Conservation (phyloP, 2,329 filamentous ascomycete genomes). For the Claviceps arundinis region DNA sequence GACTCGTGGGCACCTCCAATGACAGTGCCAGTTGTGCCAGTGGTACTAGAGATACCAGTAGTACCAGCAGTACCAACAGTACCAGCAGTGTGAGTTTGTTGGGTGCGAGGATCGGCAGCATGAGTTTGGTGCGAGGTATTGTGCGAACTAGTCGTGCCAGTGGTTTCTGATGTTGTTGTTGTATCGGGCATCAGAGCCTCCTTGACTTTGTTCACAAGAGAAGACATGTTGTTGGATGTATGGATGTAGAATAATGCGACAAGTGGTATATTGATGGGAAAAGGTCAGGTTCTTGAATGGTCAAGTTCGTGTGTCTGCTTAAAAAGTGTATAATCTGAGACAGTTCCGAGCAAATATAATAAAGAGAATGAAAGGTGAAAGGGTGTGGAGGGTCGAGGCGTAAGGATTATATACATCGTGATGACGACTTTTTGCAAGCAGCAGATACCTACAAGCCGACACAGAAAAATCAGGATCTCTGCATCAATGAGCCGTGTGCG, state of each 20-base stretch:
- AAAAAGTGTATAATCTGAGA: background rate
- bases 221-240: slow-evolving; percentile 30
- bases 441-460: background rate
- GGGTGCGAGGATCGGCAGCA: slow-evolving; percentile 35
- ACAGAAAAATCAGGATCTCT: slow-evolving; percentile 1
- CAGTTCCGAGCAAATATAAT: background rate
- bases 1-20: slow-evolving; percentile 10
- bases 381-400: background rate
- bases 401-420: slow-evolving; percentile 5
- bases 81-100: slow-evolving; percentile 27
- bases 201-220: slow-evolving; percentile 47
- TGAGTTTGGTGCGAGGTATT: slow-evolving; percentile 19
- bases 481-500: background rate
- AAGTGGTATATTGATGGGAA: slow-evolving; percentile 1
- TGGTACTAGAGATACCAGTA: background rate
- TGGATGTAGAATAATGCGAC: background rate
- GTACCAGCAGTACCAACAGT: too few species aligned
- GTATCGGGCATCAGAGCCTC: slow-evolving; percentile 36
- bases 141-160: slow-evolving; percentile 3
- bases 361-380: background rate
- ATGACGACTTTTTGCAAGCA: background rate
- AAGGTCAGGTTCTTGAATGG: too few species aligned
- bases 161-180: slow-evolving; percentile 6
- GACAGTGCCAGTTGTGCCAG: slow-evolving; percentile 8
- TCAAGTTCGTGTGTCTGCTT: too few species aligned